A percentile compares a stretch with the other conserved stretches of the same genome.
phyloP scores from a whole-genome alignment of 768 basidiomycete genomes.

The Clitopilus passeckerianus region DNA sequence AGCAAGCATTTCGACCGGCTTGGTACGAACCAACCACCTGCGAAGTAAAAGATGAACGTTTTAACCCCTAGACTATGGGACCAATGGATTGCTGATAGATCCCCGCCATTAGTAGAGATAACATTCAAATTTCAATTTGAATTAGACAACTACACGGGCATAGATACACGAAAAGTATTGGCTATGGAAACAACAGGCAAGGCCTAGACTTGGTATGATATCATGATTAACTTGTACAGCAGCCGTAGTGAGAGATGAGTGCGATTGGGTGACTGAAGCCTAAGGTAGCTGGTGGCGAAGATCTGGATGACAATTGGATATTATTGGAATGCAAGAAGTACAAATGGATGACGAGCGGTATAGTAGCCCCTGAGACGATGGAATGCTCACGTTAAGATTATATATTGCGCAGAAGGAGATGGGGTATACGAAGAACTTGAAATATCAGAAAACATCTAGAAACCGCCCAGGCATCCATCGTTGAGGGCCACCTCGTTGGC shows the following conservation, averaged over 20 bases:
- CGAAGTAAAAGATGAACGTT: too few relatives aligned
- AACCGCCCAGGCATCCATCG: constrained; percentile 24
- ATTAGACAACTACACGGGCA: neutral
- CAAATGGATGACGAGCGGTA: too few relatives aligned
- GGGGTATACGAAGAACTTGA: neutral
- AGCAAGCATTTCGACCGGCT: too few relatives aligned
- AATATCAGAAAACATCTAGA: constrained; percentile 9
- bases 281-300: too few relatives aligned
- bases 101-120: too few relatives aligned
- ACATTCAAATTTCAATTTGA: neutral
- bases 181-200: neutral
- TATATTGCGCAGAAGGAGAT: neutral
- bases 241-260: neutral
- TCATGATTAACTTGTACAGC: neutral
- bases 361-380: too few relatives aligned
- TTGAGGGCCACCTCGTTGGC: constrained; percentile 11
- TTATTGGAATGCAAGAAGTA: too few relatives aligned
- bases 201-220: neutral
- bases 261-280: neutral
- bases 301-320: too few relatives aligned
- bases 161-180: neutral
- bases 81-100: too few relatives aligned
- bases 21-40: too few relatives aligned
- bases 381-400: neutral
- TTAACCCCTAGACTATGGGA: too few relatives aligned